These are phyloP conservation scores for Haplographium delicatum DNA, from an alignment of 495 filamentous ascomycete species.

Conservation along the genomic window DNA sequence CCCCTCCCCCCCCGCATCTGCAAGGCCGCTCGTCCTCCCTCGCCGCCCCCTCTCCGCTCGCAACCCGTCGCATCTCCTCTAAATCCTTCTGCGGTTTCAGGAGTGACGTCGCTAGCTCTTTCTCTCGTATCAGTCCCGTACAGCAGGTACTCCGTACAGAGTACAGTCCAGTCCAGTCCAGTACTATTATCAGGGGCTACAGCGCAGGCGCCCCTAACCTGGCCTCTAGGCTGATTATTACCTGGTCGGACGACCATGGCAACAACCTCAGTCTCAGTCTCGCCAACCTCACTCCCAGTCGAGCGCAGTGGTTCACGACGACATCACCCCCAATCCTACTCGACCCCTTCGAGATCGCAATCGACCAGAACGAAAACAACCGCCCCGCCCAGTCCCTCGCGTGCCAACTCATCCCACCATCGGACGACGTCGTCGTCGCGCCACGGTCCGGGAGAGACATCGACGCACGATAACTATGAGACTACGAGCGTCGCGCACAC, in stretches of 20 bases:
- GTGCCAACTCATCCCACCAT: constrained; percentile 28
- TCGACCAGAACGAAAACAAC: constrained; percentile 15
- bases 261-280: constrained; percentile 18
- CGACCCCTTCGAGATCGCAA: constrained; percentile 18
- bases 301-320: constrained; percentile 17
- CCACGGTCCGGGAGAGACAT: constrained; percentile 29
- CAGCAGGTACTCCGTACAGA: background rate
- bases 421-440: constrained; percentile 27
- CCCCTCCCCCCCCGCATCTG: no score
- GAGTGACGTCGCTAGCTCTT: background rate
- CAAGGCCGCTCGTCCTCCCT: no score
- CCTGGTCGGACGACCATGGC: constrained; percentile 14
- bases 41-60: no score
- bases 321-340: constrained; percentile 13
- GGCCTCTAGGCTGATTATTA: constrained; percentile 12
- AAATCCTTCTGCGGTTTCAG: background rate
- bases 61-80: no score
- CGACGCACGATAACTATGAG: constrained; percentile 38
- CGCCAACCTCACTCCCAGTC: constrained; percentile 11
- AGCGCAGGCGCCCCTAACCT: no score
- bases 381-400: constrained; percentile 25
- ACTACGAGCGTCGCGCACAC: constrained; percentile 35
- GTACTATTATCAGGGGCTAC: no score
- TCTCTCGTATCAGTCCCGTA: background rate
- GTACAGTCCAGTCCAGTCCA: no score